A percentile compares a stretch with the other conserved stretches of the same genome.
These are phyloP conservation scores for Onygenales sp. DNA, from an alignment of 2,329 filamentous ascomycete genomes.

Conservation along the genomic window DNA sequence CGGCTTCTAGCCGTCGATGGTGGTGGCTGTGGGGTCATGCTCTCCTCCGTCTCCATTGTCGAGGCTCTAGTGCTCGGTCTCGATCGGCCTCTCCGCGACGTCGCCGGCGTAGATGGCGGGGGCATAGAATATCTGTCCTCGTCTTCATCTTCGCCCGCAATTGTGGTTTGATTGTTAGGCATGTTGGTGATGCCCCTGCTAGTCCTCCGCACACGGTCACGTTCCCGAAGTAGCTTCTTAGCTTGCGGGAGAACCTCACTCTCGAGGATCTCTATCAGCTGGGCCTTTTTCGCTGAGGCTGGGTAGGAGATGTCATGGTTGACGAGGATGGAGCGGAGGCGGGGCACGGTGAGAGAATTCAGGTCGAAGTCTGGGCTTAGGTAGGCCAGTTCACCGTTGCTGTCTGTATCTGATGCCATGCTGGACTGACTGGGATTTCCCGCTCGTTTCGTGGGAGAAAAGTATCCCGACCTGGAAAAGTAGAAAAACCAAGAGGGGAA, in stretches of 20 bases:
- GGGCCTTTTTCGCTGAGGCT: conserved; percentile 80
- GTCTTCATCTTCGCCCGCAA: conserved; percentile 53
- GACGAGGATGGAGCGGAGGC: conserved; percentile 82
- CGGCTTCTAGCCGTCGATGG: conserved; percentile 42
- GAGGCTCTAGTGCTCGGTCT: conserved; percentile 40
- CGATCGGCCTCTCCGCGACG: conserved; percentile 42
- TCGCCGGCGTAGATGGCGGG: conserved; percentile 40
- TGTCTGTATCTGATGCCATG: conserved; percentile 19
- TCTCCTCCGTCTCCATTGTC: conserved; percentile 27
- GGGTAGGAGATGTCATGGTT: conserved; percentile 79
- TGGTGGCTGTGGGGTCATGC: conserved; percentile 20
- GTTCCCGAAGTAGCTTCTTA: conserved; percentile 62
- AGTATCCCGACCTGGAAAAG: neutral
- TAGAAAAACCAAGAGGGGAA: neutral
- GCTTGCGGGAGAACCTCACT: conserved; percentile 69
- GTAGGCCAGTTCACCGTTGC: conserved; percentile 61
- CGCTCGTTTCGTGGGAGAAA: neutral
- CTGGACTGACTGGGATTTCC: conserved; percentile 7
- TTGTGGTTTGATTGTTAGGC: conserved; percentile 46
- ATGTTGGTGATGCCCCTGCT: conserved; percentile 72
- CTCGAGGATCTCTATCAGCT: conserved; percentile 77
- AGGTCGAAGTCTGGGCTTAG: conserved; percentile 82
- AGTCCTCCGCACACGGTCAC: conserved; percentile 72
- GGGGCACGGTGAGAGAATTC: conserved; percentile 71
- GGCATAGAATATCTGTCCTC: conserved; percentile 48